phyloP scores from a whole-genome alignment of 805 yeast genomes.

The Suhomyces vadensis region DNA sequence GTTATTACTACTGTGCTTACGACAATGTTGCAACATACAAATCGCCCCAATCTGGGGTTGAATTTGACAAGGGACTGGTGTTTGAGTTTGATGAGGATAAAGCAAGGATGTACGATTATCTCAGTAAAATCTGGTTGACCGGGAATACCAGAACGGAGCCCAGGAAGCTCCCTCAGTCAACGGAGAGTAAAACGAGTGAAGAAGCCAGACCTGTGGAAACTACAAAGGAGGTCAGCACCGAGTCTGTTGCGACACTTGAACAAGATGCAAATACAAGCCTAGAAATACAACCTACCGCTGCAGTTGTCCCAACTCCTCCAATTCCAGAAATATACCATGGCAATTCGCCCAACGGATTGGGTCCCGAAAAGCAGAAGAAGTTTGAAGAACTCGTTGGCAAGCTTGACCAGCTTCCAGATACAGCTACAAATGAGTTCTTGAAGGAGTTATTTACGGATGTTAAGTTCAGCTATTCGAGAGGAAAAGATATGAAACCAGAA shows the following conservation, averaged over 20 bases:
- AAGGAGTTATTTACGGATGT: background rate
- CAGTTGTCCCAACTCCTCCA: too few species aligned
- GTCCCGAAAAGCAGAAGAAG: conserved; percentile 1
- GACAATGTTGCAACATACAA: conserved; percentile 25
- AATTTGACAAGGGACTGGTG: conserved; percentile 24
- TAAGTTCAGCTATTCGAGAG: background rate
- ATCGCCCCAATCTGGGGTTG: conserved; percentile 11
- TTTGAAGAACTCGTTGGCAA: background rate
- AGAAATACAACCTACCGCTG: too few species aligned
- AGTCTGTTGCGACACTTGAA: too few species aligned
- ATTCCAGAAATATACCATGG: too few species aligned
- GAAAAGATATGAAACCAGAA: background rate
- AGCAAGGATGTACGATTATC: conserved; percentile 23
- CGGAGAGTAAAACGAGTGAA: too few species aligned
- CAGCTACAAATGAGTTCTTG: background rate
- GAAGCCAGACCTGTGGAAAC: background rate
- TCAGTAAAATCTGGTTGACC: conserved; percentile 40
- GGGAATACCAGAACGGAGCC: conserved; percentile 17
- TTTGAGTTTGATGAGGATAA: conserved; percentile 22
- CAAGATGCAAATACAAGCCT: too few species aligned
- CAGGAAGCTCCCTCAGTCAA: background rate
- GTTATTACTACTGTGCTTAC: conserved; percentile 44
- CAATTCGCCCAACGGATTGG: background rate
- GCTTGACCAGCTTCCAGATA: background rate
- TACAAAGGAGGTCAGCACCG: background rate